Percentiles rank a stretch among this genome's conserved stretches.
Evolutionary conservation across 352 stramenopile species (phyloP).

Genomic region (Elongisporangium anandrum): DNA sequence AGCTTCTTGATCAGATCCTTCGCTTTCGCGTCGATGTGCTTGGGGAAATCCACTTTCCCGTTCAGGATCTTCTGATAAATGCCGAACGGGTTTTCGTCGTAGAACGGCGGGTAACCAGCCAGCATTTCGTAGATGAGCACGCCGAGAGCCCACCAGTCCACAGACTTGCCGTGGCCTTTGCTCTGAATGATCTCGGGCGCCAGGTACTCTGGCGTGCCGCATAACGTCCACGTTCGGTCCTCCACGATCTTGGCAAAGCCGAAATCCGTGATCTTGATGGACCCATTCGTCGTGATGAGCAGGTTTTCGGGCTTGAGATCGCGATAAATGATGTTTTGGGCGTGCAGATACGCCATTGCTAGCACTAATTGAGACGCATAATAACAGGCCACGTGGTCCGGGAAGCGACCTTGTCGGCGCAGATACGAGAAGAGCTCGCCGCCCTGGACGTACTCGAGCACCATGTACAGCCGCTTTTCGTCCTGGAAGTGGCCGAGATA

Average conservation of each 20-base stretch:
- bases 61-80: slow-evolving; percentile 95
- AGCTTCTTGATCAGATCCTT: slow-evolving; percentile 92
- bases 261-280: slow-evolving; percentile 93
- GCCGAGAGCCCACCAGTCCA: slow-evolving; percentile 91
- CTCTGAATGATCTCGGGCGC: slow-evolving; percentile 92
- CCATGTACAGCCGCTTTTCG: slow-evolving; percentile 83
- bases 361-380: slow-evolving; percentile 87
- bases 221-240: slow-evolving; percentile 90
- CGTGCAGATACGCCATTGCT: slow-evolving; percentile 86
- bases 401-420: slow-evolving; percentile 70
- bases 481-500: slow-evolving; percentile 88
- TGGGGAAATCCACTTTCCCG: slow-evolving; percentile 87
- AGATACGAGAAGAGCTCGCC: slow-evolving; percentile 93
- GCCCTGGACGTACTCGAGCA: slow-evolving; percentile 91
- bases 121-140: slow-evolving; percentile 93
- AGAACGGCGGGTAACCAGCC: slow-evolving; percentile 87
- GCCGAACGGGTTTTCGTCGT: slow-evolving; percentile 91
- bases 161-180: slow-evolving; percentile 86
- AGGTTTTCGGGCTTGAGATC: slow-evolving; percentile 94
- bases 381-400: slow-evolving; percentile 84
- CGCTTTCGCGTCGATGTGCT: slow-evolving; percentile 86
- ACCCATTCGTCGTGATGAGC: slow-evolving; percentile 85
- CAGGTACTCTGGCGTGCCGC: slow-evolving; percentile 92
- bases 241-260: slow-evolving; percentile 92
- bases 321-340: slow-evolving; percentile 91